These are phyloP conservation scores for Gillenia trifoliata DNA, from an alignment of 306 rosid genomes.

Conservation along the genomic window DNA sequence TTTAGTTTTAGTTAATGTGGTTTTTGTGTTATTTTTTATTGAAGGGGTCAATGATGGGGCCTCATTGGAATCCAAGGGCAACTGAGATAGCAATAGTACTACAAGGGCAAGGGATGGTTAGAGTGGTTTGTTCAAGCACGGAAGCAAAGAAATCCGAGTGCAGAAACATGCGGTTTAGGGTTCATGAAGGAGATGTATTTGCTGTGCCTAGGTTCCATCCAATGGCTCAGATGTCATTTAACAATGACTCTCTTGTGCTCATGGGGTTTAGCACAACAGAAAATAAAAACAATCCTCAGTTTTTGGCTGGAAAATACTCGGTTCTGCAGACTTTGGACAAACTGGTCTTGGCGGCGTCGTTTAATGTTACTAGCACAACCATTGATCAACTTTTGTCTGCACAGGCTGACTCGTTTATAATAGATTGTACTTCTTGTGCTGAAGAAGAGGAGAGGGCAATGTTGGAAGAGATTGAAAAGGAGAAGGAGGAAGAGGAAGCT, in stretches of 20 bases:
- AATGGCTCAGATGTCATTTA: slow-evolving; percentile 87
- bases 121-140: slow-evolving; percentile 51
- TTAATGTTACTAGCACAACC: slow-evolving; percentile 44
- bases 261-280: slow-evolving; percentile 72
- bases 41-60: slow-evolving; percentile 89
- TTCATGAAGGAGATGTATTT: slow-evolving; percentile 66
- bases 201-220: slow-evolving; percentile 70
- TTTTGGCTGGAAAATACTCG: slow-evolving; percentile 62
- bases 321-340: slow-evolving; percentile 47
- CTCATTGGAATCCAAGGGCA: slow-evolving; percentile 86
- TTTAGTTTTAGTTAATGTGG: neutral
- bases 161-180: slow-evolving; percentile 56
- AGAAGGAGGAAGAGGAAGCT: slow-evolving; percentile 25
- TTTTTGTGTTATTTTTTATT: neutral
- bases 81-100: slow-evolving; percentile 59
- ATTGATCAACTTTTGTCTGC: slow-evolving; percentile 44
- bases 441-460: slow-evolving; percentile 67
- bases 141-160: slow-evolving; percentile 24
- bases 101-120: slow-evolving; percentile 70
- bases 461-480: slow-evolving; percentile 42
- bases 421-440: slow-evolving; percentile 71
- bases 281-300: slow-evolving; percentile 50
- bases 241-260: slow-evolving; percentile 58
- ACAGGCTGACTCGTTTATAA: slow-evolving; percentile 45
- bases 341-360: slow-evolving; percentile 51